Evolutionary conservation across 2,329 filamentous ascomycete genomes (phyloP).

Genomic region (Arthrobotrys pseudoclavata): DNA sequence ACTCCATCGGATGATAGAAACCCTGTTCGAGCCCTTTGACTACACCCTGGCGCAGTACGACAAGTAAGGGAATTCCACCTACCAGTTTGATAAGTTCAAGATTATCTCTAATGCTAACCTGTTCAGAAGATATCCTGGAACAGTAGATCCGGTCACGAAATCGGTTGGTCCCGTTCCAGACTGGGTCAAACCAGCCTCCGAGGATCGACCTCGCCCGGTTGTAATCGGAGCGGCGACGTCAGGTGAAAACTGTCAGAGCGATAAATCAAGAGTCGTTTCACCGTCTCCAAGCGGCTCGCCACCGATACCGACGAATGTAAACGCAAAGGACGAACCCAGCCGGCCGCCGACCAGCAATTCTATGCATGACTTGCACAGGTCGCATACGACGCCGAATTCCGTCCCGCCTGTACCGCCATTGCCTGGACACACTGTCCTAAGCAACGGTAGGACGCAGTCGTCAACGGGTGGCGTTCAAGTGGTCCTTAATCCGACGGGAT

Average conservation of each 20-base stretch:
- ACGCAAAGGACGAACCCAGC: constrained; percentile 63
- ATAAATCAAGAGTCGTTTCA: constrained; percentile 61
- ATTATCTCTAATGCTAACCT: constrained; percentile 55
- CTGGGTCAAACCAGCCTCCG: constrained; percentile 62
- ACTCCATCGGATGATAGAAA: constrained; percentile 92
- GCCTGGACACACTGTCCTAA: constrained; percentile 76
- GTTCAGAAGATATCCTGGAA: constrained; percentile 64
- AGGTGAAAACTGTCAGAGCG: constrained; percentile 61
- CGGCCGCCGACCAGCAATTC: constrained; percentile 63
- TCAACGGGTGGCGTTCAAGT: constrained; percentile 83
- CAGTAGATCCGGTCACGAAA: constrained; percentile 63
- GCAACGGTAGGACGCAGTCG: constrained; percentile 69
- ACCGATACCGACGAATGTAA: constrained; percentile 62
- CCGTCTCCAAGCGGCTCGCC: constrained; percentile 63
- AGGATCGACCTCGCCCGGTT: constrained; percentile 48
- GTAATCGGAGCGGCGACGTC: constrained; percentile 59
- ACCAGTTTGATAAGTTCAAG: constrained; percentile 2
- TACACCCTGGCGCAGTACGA: constrained; percentile 87
- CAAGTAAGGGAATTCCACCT: constrained; percentile 70
- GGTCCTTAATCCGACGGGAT: constrained; percentile 87
- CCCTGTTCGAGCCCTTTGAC: constrained; percentile 93
- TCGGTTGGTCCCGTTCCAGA: constrained; percentile 63
- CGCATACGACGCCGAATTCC: constrained; percentile 60
- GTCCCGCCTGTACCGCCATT: constrained; percentile 69
- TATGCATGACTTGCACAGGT: constrained; percentile 63